These are phyloP conservation scores for Torrubiellomyces zombiae DNA, from an alignment of 2,329 filamentous ascomycete genomes.

Conservation along the genomic window DNA sequence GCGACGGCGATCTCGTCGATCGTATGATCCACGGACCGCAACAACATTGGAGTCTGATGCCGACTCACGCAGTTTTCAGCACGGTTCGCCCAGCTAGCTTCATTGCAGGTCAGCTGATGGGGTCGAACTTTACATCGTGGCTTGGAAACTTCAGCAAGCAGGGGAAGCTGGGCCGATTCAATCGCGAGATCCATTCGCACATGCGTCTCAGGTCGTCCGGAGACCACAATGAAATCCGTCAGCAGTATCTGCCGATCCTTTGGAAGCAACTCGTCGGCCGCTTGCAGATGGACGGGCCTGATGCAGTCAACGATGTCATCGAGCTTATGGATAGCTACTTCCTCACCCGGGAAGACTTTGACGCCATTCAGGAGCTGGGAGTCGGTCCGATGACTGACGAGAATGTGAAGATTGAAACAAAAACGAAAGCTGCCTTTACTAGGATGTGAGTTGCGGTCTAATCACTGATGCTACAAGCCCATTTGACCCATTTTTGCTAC, in stretches of 20 bases:
- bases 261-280: conserved; percentile 67
- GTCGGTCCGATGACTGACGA: conserved; percentile 71
- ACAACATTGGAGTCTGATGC: conserved; percentile 98
- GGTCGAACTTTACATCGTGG: conserved; percentile 74
- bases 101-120: conserved; percentile 59
- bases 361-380: conserved; percentile 80
- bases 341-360: conserved; percentile 86
- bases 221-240: conserved; percentile 82
- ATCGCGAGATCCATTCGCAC: conserved; percentile 92
- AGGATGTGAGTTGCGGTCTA: conserved; percentile 45
- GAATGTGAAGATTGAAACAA: conserved; percentile 59
- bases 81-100: conserved; percentile 85
- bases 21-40: conserved; percentile 97
- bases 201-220: conserved; percentile 86
- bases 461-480: neutral
- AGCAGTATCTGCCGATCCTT: conserved; percentile 80
- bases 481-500: conserved; percentile 1
- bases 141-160: conserved; percentile 88
- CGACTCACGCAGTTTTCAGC: conserved; percentile 86
- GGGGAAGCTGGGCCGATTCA: conserved; percentile 57
- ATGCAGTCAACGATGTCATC: conserved; percentile 68
- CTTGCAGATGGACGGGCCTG: conserved; percentile 64
- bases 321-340: conserved; percentile 96
- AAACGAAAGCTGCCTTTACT: conserved; percentile 82
- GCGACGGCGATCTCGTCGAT: conserved; percentile 89